Evolutionary conservation across 805 yeast species (phyloP).

Genomic region (Kluyveromyces lactis): DNA sequence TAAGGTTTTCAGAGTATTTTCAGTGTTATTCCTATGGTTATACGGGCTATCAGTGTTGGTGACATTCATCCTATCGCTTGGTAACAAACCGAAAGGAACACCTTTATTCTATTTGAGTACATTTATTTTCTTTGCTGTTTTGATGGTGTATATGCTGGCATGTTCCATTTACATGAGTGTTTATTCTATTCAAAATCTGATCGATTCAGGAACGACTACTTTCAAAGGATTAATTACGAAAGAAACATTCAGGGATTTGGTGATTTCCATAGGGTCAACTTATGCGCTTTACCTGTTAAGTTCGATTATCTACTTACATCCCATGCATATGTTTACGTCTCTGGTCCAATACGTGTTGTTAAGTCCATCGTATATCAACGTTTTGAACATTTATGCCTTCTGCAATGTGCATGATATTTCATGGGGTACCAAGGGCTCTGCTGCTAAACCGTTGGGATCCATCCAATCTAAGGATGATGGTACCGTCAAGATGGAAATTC

Average conservation of each 20-base stretch:
- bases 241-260: constrained; percentile 72
- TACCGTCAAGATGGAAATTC: constrained; percentile 60
- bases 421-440: constrained; percentile 95
- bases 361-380: constrained; percentile 86
- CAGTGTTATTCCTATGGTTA: constrained; percentile 77
- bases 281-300: constrained; percentile 73
- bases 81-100: constrained; percentile 91
- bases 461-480: constrained; percentile 66
- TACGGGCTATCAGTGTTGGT: constrained; percentile 74
- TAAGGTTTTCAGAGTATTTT: constrained; percentile 65
- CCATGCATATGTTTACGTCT: constrained; percentile 87
- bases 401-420: constrained; percentile 94
- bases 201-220: constrained; percentile 27
- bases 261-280: constrained; percentile 80
- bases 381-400: constrained; percentile 87
- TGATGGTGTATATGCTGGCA: constrained; percentile 84
- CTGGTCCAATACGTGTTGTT: constrained; percentile 75
- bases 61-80: constrained; percentile 84
- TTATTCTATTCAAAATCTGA: constrained; percentile 50
- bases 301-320: constrained; percentile 77
- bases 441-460: constrained; percentile 68
- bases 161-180: constrained; percentile 79
- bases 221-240: constrained; percentile 49
- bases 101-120: constrained; percentile 66
- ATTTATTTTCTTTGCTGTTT: constrained; percentile 70